Percentiles rank a stretch among this genome's conserved stretches.
Evolutionary conservation across 176 grass and related monocot genomes (phyloP).

Genomic region (Tillandsia leiboldiana): DNA sequence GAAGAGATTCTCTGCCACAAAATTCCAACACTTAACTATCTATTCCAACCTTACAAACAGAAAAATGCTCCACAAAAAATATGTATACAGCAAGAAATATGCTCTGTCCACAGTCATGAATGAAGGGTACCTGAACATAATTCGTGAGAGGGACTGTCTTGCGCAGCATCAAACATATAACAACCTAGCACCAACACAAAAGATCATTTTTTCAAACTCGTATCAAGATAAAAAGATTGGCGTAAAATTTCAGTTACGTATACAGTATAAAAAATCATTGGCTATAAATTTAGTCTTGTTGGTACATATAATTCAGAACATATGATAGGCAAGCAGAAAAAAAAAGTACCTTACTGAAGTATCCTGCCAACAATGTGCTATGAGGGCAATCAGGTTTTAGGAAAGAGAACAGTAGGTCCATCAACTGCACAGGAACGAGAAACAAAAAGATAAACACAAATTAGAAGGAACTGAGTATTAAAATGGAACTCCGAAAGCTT

Average conservation of each 20-base stretch:
- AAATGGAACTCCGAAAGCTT: background rate
- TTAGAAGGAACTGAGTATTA: conserved; percentile 1
- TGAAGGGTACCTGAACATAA: conserved; percentile 62
- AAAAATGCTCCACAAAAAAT: background rate
- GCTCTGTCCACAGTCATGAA: background rate
- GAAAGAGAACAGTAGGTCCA: conserved; percentile 89
- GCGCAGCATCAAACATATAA: conserved; percentile 89
- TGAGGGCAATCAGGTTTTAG: conserved; percentile 62
- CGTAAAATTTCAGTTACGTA: background rate
- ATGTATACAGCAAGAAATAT: background rate
- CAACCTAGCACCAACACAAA: conserved; percentile 52
- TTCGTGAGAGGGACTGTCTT: conserved; percentile 59
- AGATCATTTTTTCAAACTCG: conserved; percentile 5
- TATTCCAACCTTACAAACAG: background rate
- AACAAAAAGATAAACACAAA: conserved; percentile 7
- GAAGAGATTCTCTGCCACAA: too few species aligned
- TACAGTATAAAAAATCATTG: background rate
- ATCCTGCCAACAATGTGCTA: conserved; percentile 69
- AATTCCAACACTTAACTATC: too few species aligned
- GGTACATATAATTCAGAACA: background rate
- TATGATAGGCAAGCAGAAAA: background rate
- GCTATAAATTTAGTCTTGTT: background rate
- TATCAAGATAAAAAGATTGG: conserved; percentile 1
- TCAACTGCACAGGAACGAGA: conserved; percentile 49
- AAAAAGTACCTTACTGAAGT: conserved; percentile 81